These are phyloP conservation scores for Elaeagnus macrophylla DNA, from an alignment of 306 rosid species.

Conservation along the genomic window DNA sequence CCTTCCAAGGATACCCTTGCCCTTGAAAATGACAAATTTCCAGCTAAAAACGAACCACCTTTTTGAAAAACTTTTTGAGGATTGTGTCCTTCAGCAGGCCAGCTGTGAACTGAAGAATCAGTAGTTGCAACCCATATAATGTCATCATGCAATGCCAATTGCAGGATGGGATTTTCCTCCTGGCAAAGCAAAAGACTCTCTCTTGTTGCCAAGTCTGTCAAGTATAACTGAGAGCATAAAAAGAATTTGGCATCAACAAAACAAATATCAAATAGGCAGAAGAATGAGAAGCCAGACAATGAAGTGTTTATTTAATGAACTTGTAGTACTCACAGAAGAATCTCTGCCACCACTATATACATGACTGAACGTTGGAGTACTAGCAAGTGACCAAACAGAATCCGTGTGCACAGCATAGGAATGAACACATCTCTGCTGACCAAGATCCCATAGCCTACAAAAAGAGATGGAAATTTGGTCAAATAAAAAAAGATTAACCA, in stretches of 20 bases:
- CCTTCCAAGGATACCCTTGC: conserved; percentile 96
- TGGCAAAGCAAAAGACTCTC: conserved; percentile 91
- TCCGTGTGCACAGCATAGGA: conserved; percentile 98
- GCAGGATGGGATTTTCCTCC: conserved; percentile 82
- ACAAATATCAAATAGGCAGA: no score
- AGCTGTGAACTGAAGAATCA: conserved; percentile 78
- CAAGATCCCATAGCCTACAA: conserved; percentile 94
- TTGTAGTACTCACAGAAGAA: conserved; percentile 70
- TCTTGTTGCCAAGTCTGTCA: conserved; percentile 97
- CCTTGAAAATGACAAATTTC: conserved; percentile 90
- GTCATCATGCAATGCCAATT: conserved; percentile 72
- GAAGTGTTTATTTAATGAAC: not conserved
- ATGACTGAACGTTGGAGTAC: conserved; percentile 93
- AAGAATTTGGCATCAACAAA: conserved; percentile 34
- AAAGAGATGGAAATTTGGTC: conserved; percentile 21
- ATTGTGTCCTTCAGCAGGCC: conserved; percentile 81
- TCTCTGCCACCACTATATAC: conserved; percentile 99
- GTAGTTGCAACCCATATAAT: conserved; percentile 86
- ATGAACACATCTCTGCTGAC: conserved; percentile 96
- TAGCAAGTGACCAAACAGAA: conserved; percentile 99
- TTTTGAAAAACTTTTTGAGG: conserved; percentile 80
- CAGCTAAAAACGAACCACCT: conserved; percentile 89
- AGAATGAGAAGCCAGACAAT: not conserved
- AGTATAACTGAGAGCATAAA: conserved; percentile 64
- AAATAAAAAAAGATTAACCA: conserved; percentile 7